Evolutionary conservation across 805 yeast species (phyloP).

Genomic region (Metschnikowia lachancei): DNA sequence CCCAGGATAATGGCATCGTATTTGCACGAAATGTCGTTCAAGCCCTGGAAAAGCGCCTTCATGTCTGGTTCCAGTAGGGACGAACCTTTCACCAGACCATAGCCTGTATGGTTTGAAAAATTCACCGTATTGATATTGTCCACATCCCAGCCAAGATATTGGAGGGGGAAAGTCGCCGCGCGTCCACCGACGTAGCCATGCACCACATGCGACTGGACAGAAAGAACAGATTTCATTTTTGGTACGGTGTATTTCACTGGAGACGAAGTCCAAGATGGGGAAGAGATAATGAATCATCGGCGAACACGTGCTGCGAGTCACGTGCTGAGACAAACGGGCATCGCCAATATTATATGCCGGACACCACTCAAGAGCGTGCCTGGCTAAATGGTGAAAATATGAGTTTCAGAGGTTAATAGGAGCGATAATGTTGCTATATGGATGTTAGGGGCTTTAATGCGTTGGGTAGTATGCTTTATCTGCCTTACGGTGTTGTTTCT

Average conservation of each 20-base stretch:
- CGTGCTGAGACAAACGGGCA: no score
- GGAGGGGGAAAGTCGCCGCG: slow-evolving; percentile 88
- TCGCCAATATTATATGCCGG: no score
- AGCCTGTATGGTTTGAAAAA: slow-evolving; percentile 90
- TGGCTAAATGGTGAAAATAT: no score
- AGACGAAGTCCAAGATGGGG: background rate
- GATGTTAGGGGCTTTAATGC: no score
- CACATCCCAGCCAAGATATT: slow-evolving; percentile 87
- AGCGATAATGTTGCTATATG: no score
- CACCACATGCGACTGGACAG: slow-evolving; percentile 81
- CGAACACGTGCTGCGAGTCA: background rate
- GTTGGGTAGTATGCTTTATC: no score
- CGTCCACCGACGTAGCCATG: slow-evolving; percentile 95
- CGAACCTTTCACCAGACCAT: slow-evolving; percentile 43
- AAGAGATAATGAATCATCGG: background rate
- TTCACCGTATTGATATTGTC: slow-evolving; percentile 86
- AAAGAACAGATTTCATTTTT: slow-evolving; percentile 36
- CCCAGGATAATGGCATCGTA: slow-evolving; percentile 22
- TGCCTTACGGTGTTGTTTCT: no score
- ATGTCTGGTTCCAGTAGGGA: slow-evolving; percentile 12
- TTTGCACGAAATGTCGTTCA: slow-evolving; percentile 13
- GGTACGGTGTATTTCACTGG: background rate
- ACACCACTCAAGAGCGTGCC: no score
- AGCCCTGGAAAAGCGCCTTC: slow-evolving; percentile 15
- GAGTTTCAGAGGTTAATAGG: no score